Evolutionary conservation across 306 rosid genomes (phyloP).

Genomic region (Vigna nakashimae): DNA sequence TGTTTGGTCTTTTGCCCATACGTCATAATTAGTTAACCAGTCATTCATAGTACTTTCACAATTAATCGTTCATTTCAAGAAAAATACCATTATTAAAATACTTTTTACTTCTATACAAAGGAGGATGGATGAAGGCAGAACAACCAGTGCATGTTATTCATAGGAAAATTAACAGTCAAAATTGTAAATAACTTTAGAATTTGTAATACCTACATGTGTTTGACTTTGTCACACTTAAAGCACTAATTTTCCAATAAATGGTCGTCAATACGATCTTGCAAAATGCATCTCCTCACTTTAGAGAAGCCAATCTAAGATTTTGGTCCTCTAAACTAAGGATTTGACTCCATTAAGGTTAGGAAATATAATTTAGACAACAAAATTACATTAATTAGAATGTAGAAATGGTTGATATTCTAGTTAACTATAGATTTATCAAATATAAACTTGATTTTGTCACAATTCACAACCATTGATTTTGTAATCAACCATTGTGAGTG

Average conservation of each 20-base stretch:
- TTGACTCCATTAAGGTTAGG: no score
- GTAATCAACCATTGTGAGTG: no score
- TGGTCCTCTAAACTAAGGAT: neutral
- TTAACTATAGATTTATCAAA: no score
- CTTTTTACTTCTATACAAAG: neutral
- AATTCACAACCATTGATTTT: no score
- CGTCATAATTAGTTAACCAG: neutral
- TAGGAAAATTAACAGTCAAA: neutral
- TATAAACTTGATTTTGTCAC: no score
- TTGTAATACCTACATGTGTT: neutral
- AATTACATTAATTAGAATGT: no score
- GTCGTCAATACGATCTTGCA: neutral
- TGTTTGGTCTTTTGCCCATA: neutral
- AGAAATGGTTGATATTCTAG: no score
- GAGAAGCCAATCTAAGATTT: neutral
- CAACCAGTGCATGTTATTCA: neutral
- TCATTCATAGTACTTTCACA: conserved; percentile 11
- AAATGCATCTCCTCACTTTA: neutral
- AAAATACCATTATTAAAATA: neutral
- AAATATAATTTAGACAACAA: no score
- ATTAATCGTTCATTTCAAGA: neutral
- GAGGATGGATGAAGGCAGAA: neutral
- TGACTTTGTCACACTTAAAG: neutral
- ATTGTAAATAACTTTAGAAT: neutral
- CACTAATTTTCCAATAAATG: neutral